Evolutionary conservation across 495 filamentous ascomycete genomes (phyloP), one percentile per base, ranked within the genome.

Genomic region (Penicillium angulare): DNA sequence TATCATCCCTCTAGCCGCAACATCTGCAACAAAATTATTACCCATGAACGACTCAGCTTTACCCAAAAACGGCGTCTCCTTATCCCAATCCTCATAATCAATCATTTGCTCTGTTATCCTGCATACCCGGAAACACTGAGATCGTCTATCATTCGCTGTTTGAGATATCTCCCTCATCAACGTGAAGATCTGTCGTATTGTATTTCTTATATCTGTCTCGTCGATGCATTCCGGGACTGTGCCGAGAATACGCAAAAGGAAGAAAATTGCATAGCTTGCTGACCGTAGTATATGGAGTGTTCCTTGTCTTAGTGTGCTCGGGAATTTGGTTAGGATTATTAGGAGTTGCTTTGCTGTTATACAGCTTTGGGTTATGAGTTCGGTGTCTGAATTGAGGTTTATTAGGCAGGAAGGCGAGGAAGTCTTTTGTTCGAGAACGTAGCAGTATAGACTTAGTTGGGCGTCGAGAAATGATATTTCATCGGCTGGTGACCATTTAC

Each of bases 11-110:
- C 43, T 47, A 12, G 43, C 43, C 7, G 43, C 43, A 23, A 47
- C 43, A 47, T 47, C 43, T 47, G 43, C 43, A 18, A 47, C 12
- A 35, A 35, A 47, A 29, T 47, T 47, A 22, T 35, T 47, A 4
- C 17, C 43, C 43, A 47, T 47, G 23, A 47, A 47, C 6, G 43
- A 47, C 7, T 34, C 10, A 10, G 43, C 43, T 35, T 35, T 47
- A 1, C 43, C 43, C 22, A 35, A 2, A 13, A 35, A 47, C 31
- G 43, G 43, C 20, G 31, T 35, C 7, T 47, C 43, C 16, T 34
- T 47, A 9, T 47, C 24, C 43, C 43, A 47, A 31, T 47, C 43
- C 35, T 47, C 43, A 20, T 45, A 45, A 27, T 47, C 31, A 6
- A 47, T 35, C 43, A 47, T 47, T 17, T 47, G 9, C n/a, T 47